Evolutionary conservation across 1,284 basidiomycete genomes (phyloP).

Genomic region (Phellopilus nigrolimitatus): DNA sequence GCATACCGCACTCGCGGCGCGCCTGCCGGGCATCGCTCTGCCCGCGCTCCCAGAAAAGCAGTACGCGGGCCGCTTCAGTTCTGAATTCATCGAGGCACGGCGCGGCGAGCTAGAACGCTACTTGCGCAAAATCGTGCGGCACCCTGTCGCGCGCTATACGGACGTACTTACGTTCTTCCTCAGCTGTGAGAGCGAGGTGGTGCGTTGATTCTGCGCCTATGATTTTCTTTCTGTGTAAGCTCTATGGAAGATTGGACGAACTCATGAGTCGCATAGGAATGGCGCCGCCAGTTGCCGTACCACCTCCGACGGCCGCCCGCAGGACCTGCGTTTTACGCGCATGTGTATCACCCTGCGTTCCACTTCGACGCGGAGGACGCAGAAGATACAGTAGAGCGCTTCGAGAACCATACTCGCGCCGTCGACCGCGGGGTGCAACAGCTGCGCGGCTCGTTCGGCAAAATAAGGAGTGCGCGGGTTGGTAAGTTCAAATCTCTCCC

Average conservation of each 20-base stretch:
- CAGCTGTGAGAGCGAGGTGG: constrained; percentile 64
- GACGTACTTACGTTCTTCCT: constrained; percentile 82
- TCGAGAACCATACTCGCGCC: constrained; percentile 58
- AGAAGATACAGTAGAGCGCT: constrained; percentile 49
- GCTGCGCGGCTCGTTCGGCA: constrained; percentile 55
- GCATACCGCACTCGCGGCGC: constrained; percentile 59
- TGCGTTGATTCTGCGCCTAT: constrained; percentile 33
- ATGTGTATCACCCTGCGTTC: constrained; percentile 80
- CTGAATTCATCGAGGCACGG: constrained; percentile 78
- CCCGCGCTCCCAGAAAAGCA: constrained; percentile 83
- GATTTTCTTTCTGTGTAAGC: neutral
- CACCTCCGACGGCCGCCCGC: constrained; percentile 56
- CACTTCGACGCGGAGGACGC: constrained; percentile 74
- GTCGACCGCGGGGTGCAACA: constrained; percentile 66
- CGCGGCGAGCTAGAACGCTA: constrained; percentile 78
- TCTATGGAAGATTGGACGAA: too few relatives aligned
- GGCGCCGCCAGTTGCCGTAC: constrained; percentile 60
- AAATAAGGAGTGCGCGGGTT: constrained; percentile 58
- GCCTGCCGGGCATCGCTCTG: constrained; percentile 70
- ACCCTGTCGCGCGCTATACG: constrained; percentile 73
- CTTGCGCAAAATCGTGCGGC: constrained; percentile 64
- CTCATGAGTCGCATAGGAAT: constrained; percentile 46
- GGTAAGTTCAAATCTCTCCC: constrained; percentile 45
- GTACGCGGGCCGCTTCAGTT: constrained; percentile 73
- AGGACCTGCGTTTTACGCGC: constrained; percentile 70